Evolutionary conservation across 768 basidiomycete genomes (phyloP), one percentile per base, ranked within the genome.

Genomic region (Naganishia vaughanmartiniae): DNA sequence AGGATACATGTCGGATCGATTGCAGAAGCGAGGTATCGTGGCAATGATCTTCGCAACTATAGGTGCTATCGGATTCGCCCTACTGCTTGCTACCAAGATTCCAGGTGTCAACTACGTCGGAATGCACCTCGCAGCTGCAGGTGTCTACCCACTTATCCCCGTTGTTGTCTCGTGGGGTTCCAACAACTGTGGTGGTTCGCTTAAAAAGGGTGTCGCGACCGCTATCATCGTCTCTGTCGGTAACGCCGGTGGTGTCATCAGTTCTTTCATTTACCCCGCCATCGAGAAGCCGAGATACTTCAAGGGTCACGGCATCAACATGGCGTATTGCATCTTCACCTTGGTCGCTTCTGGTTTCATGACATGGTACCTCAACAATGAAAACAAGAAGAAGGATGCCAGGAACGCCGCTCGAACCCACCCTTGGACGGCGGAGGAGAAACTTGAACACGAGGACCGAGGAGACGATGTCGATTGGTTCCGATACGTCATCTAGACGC

Each of bases 101-200:
- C 54, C 72, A 21, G 72, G 54, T 33, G 67, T 72, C 65, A 67
- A 74, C 57, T 76, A 74, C 65, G 57, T 70, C 57, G 75, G 74
- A 24, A 34, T 76, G 17, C 73, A 73, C 67, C 67, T 76, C 17
- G 74, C 74, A 21, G 74, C 74, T 28, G 56, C 67, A 14, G 76
- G 76, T n/a, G 68, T 73, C 17, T 75, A 75, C 69, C 76, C 76
- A 6, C 60, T 76, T 5, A 75, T 76, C 57, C 74, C 74, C 30
- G 39, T 75, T 33, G 70, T 74, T 55, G 72, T 76, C 51, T 72
- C 76, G 0, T 75, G 74, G 74, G 71, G 69, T 39, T 73, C 74
- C 46, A 74, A 74, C 70, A 76, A 76, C 70, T 56, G 54, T 28
- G 73, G 76, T 63, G 75, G 75, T 34, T 73, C 73, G 15, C 67